Conservation (phyloP, 1,284 basidiomycete species). For the Jaminaea rosea region DNA sequence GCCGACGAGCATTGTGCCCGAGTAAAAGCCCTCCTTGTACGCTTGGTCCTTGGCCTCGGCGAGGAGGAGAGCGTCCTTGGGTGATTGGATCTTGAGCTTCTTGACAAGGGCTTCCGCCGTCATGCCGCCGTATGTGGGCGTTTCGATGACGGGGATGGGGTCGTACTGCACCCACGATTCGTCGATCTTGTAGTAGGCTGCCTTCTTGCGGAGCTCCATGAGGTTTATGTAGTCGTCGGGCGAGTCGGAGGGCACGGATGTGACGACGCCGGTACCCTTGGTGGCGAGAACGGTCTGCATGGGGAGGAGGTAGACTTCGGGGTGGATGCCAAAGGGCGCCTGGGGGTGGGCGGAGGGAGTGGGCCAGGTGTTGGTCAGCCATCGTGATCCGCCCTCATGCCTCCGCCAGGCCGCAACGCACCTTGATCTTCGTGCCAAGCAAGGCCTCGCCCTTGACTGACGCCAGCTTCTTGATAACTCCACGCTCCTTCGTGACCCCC, state of each 20-base stretch:
- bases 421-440: constrained; percentile 79
- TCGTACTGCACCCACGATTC: constrained; percentile 78
- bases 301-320: constrained; percentile 87
- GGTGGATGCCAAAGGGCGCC: constrained; percentile 74
- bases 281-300: constrained; percentile 95
- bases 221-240: constrained; percentile 91
- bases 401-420: too few species aligned
- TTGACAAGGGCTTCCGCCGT: constrained; percentile 79
- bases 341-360: too few species aligned
- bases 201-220: constrained; percentile 89
- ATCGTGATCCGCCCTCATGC: too few species aligned
- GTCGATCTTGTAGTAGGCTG: constrained; percentile 92
- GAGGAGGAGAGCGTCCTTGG: constrained; percentile 73
- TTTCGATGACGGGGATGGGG: constrained; percentile 77
- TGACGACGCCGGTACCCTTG: constrained; percentile 98
- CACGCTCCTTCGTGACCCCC: constrained; percentile 55
- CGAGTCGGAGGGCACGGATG: constrained; percentile 94
- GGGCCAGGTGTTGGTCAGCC: too few species aligned
- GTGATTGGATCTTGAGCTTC: constrained; percentile 87
- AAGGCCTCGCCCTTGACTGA: constrained; percentile 59
- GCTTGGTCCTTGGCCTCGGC: constrained; percentile 94
- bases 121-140: constrained; percentile 83
- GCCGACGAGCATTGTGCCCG: constrained; percentile 79
- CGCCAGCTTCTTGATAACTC: constrained; percentile 33
- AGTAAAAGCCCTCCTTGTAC: constrained; percentile 98